phyloP scores from a whole-genome alignment of 768 basidiomycete genomes.

The Strobilomyces dryophilus region DNA sequence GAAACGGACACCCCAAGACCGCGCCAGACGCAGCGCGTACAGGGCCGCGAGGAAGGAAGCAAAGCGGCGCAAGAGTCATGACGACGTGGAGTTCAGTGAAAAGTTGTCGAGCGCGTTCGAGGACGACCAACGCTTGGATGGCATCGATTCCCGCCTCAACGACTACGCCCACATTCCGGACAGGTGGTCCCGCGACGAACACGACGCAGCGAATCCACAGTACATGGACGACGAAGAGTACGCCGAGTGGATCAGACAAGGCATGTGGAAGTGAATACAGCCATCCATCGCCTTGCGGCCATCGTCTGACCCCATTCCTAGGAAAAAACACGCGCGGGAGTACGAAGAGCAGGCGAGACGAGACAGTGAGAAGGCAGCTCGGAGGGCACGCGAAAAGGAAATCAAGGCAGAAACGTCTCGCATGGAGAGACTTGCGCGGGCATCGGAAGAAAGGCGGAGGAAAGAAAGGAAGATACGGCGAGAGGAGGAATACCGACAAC shows the following conservation, averaged over 20 bases:
- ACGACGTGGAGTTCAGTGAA: conserved; percentile 64
- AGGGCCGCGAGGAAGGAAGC: conserved; percentile 33
- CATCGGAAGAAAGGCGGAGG: conserved; percentile 47
- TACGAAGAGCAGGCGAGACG: conserved; percentile 57
- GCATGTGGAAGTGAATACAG: conserved; percentile 74
- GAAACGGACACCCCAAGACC: conserved; percentile 55
- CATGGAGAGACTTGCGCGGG: conserved; percentile 48
- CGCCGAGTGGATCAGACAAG: conserved; percentile 77
- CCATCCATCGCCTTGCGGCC: not conserved
- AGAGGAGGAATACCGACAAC: conserved; percentile 43
- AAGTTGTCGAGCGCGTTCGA: conserved; percentile 70
- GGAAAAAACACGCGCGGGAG: conserved; percentile 66
- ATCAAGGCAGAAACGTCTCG: conserved; percentile 49
- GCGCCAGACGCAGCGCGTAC: conserved; percentile 36
- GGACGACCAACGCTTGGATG: conserved; percentile 68
- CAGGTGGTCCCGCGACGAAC: conserved; percentile 52
- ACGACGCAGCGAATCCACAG: conserved; percentile 39
- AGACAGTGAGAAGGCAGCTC: conserved; percentile 51
- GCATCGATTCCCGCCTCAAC: conserved; percentile 59
- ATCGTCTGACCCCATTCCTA: conserved; percentile 24
- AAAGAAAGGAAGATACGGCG: conserved; percentile 43
- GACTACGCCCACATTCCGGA: conserved; percentile 69
- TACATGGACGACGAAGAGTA: conserved; percentile 85
- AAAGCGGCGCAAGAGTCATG: conserved; percentile 45
- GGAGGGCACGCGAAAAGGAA: conserved; percentile 50